Evolutionary conservation across 768 basidiomycete genomes (phyloP).

Genomic region (Ramaria rubella): DNA sequence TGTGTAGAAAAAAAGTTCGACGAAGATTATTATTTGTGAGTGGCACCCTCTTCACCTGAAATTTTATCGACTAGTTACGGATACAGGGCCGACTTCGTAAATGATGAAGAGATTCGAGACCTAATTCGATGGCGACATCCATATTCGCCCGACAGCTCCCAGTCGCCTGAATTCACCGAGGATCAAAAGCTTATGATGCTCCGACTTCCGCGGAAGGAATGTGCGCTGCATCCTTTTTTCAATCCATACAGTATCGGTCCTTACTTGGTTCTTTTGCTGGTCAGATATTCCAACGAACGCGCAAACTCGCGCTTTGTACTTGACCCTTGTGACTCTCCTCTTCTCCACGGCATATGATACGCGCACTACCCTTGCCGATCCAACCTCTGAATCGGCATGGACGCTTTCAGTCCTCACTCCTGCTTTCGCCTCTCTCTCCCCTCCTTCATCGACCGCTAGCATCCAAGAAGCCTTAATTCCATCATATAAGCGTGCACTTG

Average conservation of each 20-base stretch:
- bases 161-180: conserved; percentile 54
- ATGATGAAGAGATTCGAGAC: conserved; percentile 69
- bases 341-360: conserved; percentile 80
- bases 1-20: conserved; percentile 79
- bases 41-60: conserved; percentile 9
- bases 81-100: conserved; percentile 71
- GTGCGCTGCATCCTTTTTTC: conserved; percentile 26
- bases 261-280: not conserved
- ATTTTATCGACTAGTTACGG: not conserved
- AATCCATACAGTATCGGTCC: not conserved
- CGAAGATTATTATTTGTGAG: conserved; percentile 78
- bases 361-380: conserved; percentile 69
- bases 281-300: conserved; percentile 53
- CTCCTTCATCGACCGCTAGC: conserved; percentile 35
- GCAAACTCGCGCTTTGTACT: conserved; percentile 58
- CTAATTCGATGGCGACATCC: conserved; percentile 64
- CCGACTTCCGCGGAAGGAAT: conserved; percentile 45
- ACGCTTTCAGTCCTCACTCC: conserved; percentile 68
- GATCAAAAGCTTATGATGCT: conserved; percentile 65
- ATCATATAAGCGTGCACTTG: conserved; percentile 68
- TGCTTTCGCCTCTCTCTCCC: conserved; percentile 78
- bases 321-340: conserved; percentile 62
- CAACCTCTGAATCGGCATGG: conserved; percentile 88
- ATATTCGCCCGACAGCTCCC: conserved; percentile 25
- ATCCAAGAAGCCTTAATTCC: conserved; percentile 6